These are phyloP conservation scores for Zarea fungicola DNA, from an alignment of 2,329 filamentous ascomycete species.

Conservation along the genomic window DNA sequence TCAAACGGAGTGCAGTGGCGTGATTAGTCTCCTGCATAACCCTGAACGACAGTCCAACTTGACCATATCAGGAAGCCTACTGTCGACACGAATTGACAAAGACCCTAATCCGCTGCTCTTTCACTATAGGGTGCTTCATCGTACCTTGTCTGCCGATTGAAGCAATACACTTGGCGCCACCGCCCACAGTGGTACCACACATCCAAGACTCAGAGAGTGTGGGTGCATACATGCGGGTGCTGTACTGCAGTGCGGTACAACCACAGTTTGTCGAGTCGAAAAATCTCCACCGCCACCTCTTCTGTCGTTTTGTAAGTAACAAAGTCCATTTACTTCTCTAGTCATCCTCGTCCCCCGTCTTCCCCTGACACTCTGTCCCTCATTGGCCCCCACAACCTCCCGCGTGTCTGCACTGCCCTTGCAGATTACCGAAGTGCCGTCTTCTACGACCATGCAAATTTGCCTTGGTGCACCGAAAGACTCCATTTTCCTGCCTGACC, in stretches of 20 bases:
- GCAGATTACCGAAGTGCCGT: conserved; percentile 10
- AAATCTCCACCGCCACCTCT: conserved; percentile 13
- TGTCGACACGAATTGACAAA: no score
- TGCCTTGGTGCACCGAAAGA: conserved; percentile 1
- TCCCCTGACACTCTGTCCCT: background rate
- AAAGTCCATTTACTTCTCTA: conserved; percentile 1
- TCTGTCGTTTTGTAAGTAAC: conserved; percentile 9
- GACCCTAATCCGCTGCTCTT: background rate
- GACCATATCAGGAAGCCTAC: no score
- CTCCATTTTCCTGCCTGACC: conserved; percentile 6
- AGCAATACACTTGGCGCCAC: background rate
- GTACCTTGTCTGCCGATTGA: background rate
- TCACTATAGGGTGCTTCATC: background rate
- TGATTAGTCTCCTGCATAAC: no score
- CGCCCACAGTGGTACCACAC: background rate
- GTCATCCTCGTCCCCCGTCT: conserved; percentile 6
- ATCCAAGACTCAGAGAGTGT: conserved; percentile 1
- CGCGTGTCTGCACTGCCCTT: conserved; percentile 8
- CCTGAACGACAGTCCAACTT: no score
- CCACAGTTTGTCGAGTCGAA: conserved; percentile 9
- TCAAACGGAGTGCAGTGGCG: no score
- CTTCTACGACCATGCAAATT: background rate
- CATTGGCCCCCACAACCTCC: conserved; percentile 9
- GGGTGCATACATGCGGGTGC: conserved; percentile 12
- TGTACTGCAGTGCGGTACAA: conserved; percentile 7